These are phyloP conservation scores for Aspergillus avenaceus DNA, from an alignment of 495 filamentous ascomycete genomes.

Conservation along the genomic window DNA sequence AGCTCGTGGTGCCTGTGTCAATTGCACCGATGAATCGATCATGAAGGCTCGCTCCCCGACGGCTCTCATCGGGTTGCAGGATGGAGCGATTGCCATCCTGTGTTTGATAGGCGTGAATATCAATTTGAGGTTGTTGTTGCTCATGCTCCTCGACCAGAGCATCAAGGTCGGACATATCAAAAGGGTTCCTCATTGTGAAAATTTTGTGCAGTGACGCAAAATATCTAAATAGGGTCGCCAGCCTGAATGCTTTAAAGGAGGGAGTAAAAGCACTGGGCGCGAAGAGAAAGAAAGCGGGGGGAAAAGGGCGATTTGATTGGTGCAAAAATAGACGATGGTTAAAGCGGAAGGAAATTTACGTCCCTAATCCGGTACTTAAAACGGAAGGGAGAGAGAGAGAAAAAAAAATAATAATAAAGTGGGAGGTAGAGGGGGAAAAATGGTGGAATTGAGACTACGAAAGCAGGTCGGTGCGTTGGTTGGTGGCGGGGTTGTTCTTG, in stretches of 20 bases:
- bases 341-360: constrained; percentile 14
- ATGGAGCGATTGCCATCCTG: constrained; percentile 41
- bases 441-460: constrained; percentile 12
- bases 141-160: constrained; percentile 31
- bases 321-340: constrained; percentile 7
- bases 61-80: constrained; percentile 32
- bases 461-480: constrained; percentile 11
- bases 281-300: constrained; percentile 9
- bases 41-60: constrained; percentile 31
- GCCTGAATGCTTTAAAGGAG: background rate
- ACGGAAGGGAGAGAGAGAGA: background rate
- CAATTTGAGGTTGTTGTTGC: constrained; percentile 12
- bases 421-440: constrained; percentile 4
- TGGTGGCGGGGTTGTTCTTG: constrained; percentile 11
- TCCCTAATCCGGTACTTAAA: constrained; percentile 12
- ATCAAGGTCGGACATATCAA: constrained; percentile 34
- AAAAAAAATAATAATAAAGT: constrained; percentile 4
- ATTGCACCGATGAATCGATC: constrained; percentile 66
- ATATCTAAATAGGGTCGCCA: background rate
- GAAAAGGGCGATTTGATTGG: constrained; percentile 8
- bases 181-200: constrained; percentile 37
- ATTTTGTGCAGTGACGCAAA: background rate
- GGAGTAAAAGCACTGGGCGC: no score
- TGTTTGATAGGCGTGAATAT: constrained; percentile 26
- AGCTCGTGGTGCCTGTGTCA: constrained; percentile 91